These are phyloP conservation scores for Xylariaceae sp. DNA, from an alignment of 2,329 filamentous ascomycete genomes.

Conservation along the genomic window DNA sequence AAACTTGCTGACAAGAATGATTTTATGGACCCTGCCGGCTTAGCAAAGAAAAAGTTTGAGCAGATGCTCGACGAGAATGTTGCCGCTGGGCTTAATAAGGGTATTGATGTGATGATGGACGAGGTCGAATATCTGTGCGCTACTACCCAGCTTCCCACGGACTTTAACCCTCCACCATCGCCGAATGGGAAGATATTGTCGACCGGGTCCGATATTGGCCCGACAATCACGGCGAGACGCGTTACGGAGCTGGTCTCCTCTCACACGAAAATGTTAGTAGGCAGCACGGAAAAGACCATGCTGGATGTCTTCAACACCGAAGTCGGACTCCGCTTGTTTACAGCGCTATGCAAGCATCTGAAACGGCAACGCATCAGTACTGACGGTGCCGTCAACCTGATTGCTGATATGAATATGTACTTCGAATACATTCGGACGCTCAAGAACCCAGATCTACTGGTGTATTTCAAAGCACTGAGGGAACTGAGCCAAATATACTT, in stretches of 20 bases:
- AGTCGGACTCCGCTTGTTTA: constrained; percentile 87
- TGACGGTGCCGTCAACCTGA: constrained; percentile 83
- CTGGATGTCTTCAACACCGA: constrained; percentile 98
- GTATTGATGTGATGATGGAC: constrained; percentile 96
- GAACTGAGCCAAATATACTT: constrained; percentile 95
- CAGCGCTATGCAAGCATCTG: constrained; percentile 90
- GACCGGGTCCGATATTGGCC: constrained; percentile 45
- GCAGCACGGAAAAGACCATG: constrained; percentile 95
- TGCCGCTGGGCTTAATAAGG: constrained; percentile 91
- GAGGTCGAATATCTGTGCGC: constrained; percentile 95
- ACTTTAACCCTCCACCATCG: constrained; percentile 70
- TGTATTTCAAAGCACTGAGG: constrained; percentile 86
- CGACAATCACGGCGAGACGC: constrained; percentile 70
- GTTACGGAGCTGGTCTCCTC: constrained; percentile 81
- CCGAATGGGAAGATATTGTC: constrained; percentile 33
- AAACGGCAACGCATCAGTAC: constrained; percentile 92
- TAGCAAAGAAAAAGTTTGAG: constrained; percentile 98
- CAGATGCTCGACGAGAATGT: constrained; percentile 98
- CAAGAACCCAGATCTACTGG: constrained; percentile 73
- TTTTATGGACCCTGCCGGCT: constrained; percentile 83
- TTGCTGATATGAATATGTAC: constrained; percentile 95
- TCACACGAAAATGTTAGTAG: constrained; percentile 88
- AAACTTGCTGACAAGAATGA: constrained; percentile 88
- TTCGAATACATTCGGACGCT: constrained; percentile 77
- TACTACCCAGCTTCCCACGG: constrained; percentile 76